These are phyloP conservation scores for Phytophthora tentaculata DNA, from an alignment of 352 stramenopile species.

Conservation along the genomic window DNA sequence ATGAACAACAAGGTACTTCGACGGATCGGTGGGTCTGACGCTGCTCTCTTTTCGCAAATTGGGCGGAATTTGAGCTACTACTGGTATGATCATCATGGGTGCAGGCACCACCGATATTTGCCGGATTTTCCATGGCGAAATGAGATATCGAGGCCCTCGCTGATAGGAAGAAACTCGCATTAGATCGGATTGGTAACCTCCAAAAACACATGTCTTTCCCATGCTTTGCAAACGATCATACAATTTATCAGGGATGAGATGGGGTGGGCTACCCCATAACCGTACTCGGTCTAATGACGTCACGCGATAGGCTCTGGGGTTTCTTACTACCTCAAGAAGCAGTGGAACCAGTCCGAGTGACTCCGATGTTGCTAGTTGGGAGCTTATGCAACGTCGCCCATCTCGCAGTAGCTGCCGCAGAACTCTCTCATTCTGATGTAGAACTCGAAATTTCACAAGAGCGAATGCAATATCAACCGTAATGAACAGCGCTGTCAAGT, in stretches of 20 bases:
- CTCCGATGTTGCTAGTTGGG: neutral
- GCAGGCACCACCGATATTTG: neutral
- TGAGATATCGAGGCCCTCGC: too few species aligned
- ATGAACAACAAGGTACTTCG: slow-evolving; percentile 3
- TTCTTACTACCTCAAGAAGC: neutral
- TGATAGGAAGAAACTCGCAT: neutral
- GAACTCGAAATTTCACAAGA: slow-evolving; percentile 7
- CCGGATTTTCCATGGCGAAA: neutral
- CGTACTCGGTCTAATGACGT: neutral
- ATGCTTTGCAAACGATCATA: neutral
- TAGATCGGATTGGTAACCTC: neutral
- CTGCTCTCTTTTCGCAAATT: slow-evolving; percentile 4
- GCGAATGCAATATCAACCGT: neutral
- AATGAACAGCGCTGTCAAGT: slow-evolving; percentile 8
- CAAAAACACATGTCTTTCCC: neutral
- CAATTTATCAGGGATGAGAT: neutral
- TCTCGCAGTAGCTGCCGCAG: neutral
- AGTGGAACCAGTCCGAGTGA: neutral
- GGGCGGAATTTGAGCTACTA: neutral
- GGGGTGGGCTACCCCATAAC: neutral
- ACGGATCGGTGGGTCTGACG: neutral
- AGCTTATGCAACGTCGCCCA: neutral
- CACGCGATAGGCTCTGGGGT: neutral
- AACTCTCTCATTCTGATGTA: neutral
- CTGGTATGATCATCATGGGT: neutral